Conservation (phyloP, 2,329 filamentous ascomycete species). For the Fusarium staphyleae region DNA sequence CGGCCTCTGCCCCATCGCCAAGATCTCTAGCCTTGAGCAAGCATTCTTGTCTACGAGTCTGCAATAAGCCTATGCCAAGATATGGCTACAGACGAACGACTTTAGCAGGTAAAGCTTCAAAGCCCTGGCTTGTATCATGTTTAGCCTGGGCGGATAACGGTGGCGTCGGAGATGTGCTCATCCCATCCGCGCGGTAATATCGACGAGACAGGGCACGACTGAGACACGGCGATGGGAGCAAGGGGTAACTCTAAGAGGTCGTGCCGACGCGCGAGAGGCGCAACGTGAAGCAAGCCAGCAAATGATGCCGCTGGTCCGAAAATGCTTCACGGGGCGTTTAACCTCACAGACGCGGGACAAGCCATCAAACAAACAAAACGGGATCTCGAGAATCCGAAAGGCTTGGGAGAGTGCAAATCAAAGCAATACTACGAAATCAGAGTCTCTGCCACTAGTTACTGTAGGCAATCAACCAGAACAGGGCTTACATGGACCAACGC, state of each 20-base stretch:
- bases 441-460: neutral
- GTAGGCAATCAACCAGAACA: constrained; percentile 4
- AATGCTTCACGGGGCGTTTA: constrained; percentile 9
- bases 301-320: constrained; percentile 22
- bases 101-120: constrained; percentile 5
- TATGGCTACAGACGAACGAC: constrained; percentile 12
- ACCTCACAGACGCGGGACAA: constrained; percentile 4
- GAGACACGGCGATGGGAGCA: constrained; percentile 14
- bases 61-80: constrained; percentile 4
- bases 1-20: constrained; percentile 19
- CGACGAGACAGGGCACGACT: constrained; percentile 12
- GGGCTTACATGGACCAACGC: constrained; percentile 13
- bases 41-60: constrained; percentile 5
- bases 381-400: constrained; percentile 3
- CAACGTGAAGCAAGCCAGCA: constrained; percentile 24
- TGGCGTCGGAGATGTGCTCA: constrained; percentile 17
- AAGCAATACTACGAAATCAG: neutral
- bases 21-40: constrained; percentile 14
- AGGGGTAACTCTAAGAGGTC: constrained; percentile 12
- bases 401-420: neutral
- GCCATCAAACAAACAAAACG: constrained; percentile 1
- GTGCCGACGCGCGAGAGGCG: constrained; percentile 18
- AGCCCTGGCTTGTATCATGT: constrained; percentile 6
- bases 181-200: constrained; percentile 23
- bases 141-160: constrained; percentile 13